Base-by-base conservation (phyloP, 257 asterid genomes). In the Solanum rostratum region DNA sequence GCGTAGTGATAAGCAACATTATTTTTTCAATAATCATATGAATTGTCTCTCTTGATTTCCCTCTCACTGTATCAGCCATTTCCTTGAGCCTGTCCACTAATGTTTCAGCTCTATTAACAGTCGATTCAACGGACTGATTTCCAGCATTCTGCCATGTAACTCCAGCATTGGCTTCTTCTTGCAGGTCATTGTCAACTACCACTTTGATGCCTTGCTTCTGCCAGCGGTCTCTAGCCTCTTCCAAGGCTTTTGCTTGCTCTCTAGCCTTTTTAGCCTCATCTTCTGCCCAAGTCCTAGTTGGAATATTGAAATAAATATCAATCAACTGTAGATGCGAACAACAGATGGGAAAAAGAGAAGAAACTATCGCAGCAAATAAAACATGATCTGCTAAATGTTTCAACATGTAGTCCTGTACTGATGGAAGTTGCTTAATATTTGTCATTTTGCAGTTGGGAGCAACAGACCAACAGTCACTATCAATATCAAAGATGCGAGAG, bases 251-350 rank as follows among this genome's bases (percentile, higher is more conserved):
- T 45, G 94, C 98, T 90, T 95, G 99, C 83, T 91, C 97, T 87
- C 97, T 91, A 86, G 99, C 99, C 87, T 92, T 93, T 88, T 91
- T 97, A 43, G 97, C 98, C 90, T 97, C 99, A 46, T 95, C 97
- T 90, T 97, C 98, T 37, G 99, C 99, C 99, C 99, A 97, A 82
- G 93, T 82, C 86, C 99, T 97, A 88, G 52, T 68, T 37, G 80
- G 86, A 71, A 86, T 69, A 78, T 83, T 46, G 69, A 20, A 83
- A 63, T 62, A 83, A 78, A 14, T 78, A 78, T 78, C 45, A 78
- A 78, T 10, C 82, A 78, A 49, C 20, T 50, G 45, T 78, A 78
- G 82, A 76, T 78, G 65, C 29, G 29, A 50, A 50, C 11, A 16
- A 74, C 15, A 9, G 24, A 14, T 2, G 29, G 60, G 24, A 9